These are phyloP conservation scores for Zostera marina DNA, from an alignment of 116 monocot species.

Conservation along the genomic window DNA sequence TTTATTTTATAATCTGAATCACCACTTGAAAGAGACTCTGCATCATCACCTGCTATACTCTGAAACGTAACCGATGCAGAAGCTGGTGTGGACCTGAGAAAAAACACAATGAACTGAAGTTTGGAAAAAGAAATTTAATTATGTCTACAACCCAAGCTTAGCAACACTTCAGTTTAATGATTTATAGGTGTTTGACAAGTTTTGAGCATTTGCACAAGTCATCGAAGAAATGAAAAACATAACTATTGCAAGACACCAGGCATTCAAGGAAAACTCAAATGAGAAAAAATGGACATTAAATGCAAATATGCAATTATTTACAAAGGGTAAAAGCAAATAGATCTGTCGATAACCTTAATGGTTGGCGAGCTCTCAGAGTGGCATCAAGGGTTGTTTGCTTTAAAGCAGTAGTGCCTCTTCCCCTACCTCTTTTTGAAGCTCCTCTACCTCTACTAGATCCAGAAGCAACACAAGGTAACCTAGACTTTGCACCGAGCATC, in stretches of 20 bases:
- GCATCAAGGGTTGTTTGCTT: constrained; percentile 80
- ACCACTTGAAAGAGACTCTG: constrained; percentile 62
- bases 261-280: too few species aligned
- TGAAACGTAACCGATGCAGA: constrained; percentile 40
- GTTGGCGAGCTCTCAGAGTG: constrained; percentile 29
- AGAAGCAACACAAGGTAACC: constrained; percentile 22
- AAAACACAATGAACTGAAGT: constrained; percentile 1
- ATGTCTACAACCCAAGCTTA: too few species aligned
- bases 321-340: not conserved
- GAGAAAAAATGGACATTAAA: not conserved
- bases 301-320: not conserved
- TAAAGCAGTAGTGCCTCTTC: constrained; percentile 45
- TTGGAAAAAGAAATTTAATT: too few species aligned
- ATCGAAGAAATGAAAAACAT: not conserved
- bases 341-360: constrained; percentile 42
- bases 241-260: not conserved
- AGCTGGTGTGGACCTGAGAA: constrained; percentile 38
- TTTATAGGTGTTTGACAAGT: too few species aligned
- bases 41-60: constrained; percentile 41
- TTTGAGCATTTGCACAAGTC: not conserved
- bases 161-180: too few species aligned
- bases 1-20: constrained; percentile 46
- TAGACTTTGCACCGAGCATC: constrained; percentile 25
- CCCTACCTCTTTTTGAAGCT: constrained; percentile 49
- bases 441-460: constrained; percentile 14